Percentiles rank a stretch among this genome's conserved stretches.
phyloP scores from a whole-genome alignment of 192 early-diverging fungal genomes.

The Rhizoclosmatium sp. region DNA sequence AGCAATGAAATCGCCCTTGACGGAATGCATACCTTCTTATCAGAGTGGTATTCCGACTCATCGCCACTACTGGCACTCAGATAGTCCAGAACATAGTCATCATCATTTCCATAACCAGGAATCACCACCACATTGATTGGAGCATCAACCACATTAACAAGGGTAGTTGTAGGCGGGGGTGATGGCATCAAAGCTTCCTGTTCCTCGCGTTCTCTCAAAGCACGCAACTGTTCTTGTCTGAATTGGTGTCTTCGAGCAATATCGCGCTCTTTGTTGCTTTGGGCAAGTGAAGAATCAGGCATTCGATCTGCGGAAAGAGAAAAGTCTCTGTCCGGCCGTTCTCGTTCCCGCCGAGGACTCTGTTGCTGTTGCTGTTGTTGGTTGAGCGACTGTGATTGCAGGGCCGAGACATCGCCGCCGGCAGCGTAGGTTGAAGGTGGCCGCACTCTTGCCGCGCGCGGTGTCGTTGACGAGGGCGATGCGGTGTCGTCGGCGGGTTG shows the following conservation, averaged over 20 bases:
- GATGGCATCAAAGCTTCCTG: neutral
- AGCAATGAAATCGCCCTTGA: too few species aligned
- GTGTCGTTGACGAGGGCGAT: neutral
- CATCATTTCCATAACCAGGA: constrained; percentile 31
- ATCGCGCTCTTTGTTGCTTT: constrained; percentile 33
- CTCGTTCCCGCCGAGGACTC: neutral
- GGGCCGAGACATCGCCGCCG: neutral
- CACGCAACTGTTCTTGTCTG: constrained; percentile 21
- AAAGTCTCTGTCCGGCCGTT: constrained; percentile 15
- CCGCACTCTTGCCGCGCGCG: constrained; percentile 1
- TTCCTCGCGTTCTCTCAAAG: constrained; percentile 24
- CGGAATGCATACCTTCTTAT: neutral
- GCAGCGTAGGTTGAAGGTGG: constrained; percentile 25
- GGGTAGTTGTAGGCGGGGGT: neutral
- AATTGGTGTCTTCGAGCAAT: constrained; percentile 30
- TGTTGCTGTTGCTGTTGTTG: neutral
- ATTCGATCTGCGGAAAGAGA: neutral
- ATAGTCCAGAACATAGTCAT: constrained; percentile 32
- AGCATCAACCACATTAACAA: neutral
- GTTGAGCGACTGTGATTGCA: neutral
- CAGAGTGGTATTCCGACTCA: neutral
- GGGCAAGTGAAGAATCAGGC: neutral
- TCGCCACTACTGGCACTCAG: constrained; percentile 12
- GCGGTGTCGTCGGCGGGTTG: neutral
- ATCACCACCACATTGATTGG: constrained; percentile 24